Conservation (phyloP, 176 grass and related monocot genomes). For the Stipa capillata region DNA sequence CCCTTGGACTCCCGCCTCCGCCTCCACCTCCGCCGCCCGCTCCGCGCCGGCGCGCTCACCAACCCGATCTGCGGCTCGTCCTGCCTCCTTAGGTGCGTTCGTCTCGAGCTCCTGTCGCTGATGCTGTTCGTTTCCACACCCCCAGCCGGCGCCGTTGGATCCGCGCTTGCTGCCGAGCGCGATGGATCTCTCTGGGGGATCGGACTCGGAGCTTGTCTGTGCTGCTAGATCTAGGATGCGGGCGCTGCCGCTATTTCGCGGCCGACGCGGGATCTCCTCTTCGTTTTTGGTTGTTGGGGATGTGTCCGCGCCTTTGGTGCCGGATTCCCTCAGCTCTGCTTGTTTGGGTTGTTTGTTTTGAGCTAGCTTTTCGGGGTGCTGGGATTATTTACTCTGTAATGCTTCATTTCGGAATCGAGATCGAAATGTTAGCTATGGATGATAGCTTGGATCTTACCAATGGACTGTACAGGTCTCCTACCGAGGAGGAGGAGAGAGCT, state of each 20-base stretch:
- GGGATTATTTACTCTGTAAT: not conserved
- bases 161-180: not conserved
- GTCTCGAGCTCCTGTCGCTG: too few species aligned
- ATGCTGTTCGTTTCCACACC: too few species aligned
- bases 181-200: not conserved
- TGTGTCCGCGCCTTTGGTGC: not conserved
- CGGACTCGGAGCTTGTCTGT: not conserved
- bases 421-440: not conserved
- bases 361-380: not conserved
- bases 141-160: too few species aligned
- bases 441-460: constrained; percentile 15
- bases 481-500: not conserved
- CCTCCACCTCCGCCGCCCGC: not conserved
- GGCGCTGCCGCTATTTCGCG: not conserved
- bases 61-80: constrained; percentile 1
- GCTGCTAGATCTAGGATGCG: constrained; percentile 25
- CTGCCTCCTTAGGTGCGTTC: constrained; percentile 30
- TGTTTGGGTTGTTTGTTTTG: not conserved
- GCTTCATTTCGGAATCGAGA: not conserved
- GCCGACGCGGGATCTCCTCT: constrained; percentile 1
- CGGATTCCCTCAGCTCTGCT: not conserved
- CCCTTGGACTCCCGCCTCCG: constrained; percentile 10
- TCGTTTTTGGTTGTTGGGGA: not conserved
- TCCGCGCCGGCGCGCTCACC: not conserved
- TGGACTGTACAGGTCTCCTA: not conserved